Percentiles rank a stretch among this genome's conserved stretches.
Conservation (phyloP, 2,329 filamentous ascomycete genomes). For the Coniochaeta hoffmannii region DNA sequence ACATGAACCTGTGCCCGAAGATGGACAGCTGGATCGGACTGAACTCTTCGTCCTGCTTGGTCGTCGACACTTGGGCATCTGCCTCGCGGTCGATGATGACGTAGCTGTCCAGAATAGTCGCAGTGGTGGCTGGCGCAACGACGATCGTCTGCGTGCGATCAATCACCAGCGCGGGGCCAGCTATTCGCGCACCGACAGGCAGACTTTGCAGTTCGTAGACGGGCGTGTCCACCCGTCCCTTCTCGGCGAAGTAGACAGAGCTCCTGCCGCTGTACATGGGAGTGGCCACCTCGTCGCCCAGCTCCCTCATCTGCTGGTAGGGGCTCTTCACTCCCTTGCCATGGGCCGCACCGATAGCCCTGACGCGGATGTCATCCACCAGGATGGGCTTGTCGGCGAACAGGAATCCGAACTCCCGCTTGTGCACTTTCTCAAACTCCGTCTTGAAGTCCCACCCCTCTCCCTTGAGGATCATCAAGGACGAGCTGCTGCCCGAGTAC, state of each 20-base stretch:
- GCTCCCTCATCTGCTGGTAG: slow-evolving; percentile 24
- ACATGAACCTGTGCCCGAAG: slow-evolving; percentile 67
- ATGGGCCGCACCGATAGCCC: slow-evolving; percentile 47
- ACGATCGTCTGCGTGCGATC: slow-evolving; percentile 60
- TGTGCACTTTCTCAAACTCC: slow-evolving; percentile 60
- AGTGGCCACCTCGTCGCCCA: slow-evolving; percentile 50
- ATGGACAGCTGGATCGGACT: slow-evolving; percentile 57
- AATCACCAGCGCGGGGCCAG: slow-evolving; percentile 56
- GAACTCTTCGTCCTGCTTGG: not conserved
- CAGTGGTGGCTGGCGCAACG: slow-evolving; percentile 52
- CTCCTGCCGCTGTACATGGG: slow-evolving; percentile 35
- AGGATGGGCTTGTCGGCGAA: slow-evolving; percentile 58
- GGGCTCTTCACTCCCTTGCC: slow-evolving; percentile 35
- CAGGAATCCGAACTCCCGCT: slow-evolving; percentile 66
- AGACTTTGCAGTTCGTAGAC: slow-evolving; percentile 58
- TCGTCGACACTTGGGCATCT: slow-evolving; percentile 21
- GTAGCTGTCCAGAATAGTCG: slow-evolving; percentile 55
- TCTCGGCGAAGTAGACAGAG: slow-evolving; percentile 59
- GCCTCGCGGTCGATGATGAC: slow-evolving; percentile 57
- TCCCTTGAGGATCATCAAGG: slow-evolving; percentile 3
- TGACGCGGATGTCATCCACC: slow-evolving; percentile 60
- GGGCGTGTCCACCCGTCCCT: slow-evolving; percentile 49
- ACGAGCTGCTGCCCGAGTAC: not conserved
- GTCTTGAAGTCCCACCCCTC: slow-evolving; percentile 58
- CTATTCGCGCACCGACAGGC: slow-evolving; percentile 46